Evolutionary conservation across 2,329 filamentous ascomycete genomes (phyloP).

Genomic region (Phialophora expanda): DNA sequence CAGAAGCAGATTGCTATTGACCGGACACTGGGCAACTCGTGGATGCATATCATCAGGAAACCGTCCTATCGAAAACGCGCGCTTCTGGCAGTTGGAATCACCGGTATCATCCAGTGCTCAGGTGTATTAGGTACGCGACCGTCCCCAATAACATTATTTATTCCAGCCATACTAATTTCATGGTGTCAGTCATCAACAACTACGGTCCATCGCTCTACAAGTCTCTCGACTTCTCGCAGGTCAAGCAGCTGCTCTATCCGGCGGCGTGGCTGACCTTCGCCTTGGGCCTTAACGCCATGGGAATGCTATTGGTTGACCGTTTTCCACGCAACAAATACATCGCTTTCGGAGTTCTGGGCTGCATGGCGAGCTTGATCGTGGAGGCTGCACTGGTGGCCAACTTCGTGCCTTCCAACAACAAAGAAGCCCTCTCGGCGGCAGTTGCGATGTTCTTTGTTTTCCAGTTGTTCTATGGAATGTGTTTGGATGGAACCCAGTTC

Average conservation of each 20-base stretch:
- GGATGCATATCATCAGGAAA: constrained; percentile 33
- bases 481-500: constrained; percentile 55
- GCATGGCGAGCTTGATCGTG: constrained; percentile 48
- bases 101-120: constrained; percentile 42
- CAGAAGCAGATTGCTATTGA: constrained; percentile 36
- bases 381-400: constrained; percentile 47
- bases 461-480: constrained; percentile 51
- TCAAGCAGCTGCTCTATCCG: constrained; percentile 36
- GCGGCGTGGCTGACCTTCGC: constrained; percentile 37
- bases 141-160: neutral
- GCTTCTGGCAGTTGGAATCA: constrained; percentile 30
- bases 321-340: constrained; percentile 35
- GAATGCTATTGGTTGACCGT: constrained; percentile 31
- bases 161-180: neutral
- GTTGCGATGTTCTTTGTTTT: constrained; percentile 52
- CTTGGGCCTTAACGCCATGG: constrained; percentile 31
- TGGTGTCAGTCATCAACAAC: constrained; percentile 49
- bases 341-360: constrained; percentile 47
- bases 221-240: constrained; percentile 51
- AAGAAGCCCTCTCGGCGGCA: constrained; percentile 43
- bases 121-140: constrained; percentile 35
- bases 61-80: constrained; percentile 34
- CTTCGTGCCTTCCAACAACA: constrained; percentile 46
- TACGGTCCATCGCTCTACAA: constrained; percentile 54
- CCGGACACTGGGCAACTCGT: constrained; percentile 31